Percentiles rank a stretch among this genome's conserved stretches.
phyloP scores from a whole-genome alignment of 2,329 filamentous ascomycete genomes.

The Saccharata proteae region DNA sequence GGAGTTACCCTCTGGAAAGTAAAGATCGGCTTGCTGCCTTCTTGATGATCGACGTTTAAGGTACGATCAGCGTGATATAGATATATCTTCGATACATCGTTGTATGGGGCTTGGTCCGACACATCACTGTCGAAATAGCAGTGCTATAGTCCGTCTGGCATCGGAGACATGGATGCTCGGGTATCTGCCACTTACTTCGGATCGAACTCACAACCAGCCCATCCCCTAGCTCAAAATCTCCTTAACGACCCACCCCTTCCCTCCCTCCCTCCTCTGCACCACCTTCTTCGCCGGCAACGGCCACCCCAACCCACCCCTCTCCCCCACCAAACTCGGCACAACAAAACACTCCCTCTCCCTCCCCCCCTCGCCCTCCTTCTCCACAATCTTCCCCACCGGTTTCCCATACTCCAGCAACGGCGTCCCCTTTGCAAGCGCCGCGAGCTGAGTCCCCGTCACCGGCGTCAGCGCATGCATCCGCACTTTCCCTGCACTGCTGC shows the following conservation, averaged over 20 bases:
- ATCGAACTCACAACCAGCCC: slow-evolving; percentile 2
- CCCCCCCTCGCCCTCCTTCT: slow-evolving; percentile 24
- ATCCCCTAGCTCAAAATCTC: slow-evolving; percentile 34
- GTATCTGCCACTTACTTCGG: too few relatives aligned
- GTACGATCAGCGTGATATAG: too few relatives aligned
- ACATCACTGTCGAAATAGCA: too few relatives aligned
- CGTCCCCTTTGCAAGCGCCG: slow-evolving; percentile 70
- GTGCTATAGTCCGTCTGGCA: too few relatives aligned
- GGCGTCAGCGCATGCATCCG: slow-evolving; percentile 82
- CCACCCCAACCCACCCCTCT: slow-evolving; percentile 62
- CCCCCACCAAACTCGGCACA: slow-evolving; percentile 61
- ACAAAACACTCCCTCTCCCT: slow-evolving; percentile 66
- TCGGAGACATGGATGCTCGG: too few relatives aligned
- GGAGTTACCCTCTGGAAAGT: too few relatives aligned
- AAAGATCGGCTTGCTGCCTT: too few relatives aligned
- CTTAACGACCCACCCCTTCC: slow-evolving; percentile 62
- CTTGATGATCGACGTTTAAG: too few relatives aligned
- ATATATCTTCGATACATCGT: too few relatives aligned
- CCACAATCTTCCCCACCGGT: slow-evolving; percentile 69
- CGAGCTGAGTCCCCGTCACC: slow-evolving; percentile 62
- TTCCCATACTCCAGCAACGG: slow-evolving; percentile 77
- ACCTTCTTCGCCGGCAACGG: slow-evolving; percentile 77
- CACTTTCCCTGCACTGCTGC: slow-evolving; percentile 43
- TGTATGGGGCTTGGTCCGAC: too few relatives aligned
- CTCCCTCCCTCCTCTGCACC: slow-evolving; percentile 60